These are phyloP conservation scores for Penicillium sp. DNA, from an alignment of 2,329 filamentous ascomycete genomes.

Conservation along the genomic window DNA sequence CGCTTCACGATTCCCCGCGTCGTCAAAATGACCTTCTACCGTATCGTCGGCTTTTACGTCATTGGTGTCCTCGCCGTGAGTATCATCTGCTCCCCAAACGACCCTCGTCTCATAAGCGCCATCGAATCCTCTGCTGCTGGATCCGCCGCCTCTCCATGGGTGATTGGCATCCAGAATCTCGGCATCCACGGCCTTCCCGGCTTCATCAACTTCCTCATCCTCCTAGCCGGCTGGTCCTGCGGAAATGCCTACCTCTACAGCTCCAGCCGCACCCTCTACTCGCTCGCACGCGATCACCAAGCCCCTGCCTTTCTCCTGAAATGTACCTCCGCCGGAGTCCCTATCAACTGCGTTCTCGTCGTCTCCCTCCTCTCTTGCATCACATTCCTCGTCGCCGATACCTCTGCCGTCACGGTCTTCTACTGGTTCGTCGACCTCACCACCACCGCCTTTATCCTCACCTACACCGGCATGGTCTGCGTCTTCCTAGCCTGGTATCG, in stretches of 20 bases:
- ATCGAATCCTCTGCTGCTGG: constrained; percentile 50
- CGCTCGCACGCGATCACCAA: constrained; percentile 41
- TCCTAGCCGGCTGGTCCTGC: constrained; percentile 61
- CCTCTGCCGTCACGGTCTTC: constrained; percentile 56
- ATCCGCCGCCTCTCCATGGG: constrained; percentile 61
- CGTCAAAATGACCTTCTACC: constrained; percentile 67
- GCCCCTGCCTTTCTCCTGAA: constrained; percentile 49
- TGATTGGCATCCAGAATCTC: constrained; percentile 61
- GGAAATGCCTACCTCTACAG: constrained; percentile 58
- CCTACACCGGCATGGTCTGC: constrained; percentile 56
- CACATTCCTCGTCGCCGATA: constrained; percentile 61
- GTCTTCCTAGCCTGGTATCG: constrained; percentile 64
- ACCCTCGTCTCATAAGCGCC: constrained; percentile 51
- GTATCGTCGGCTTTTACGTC: constrained; percentile 67
- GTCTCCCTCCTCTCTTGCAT: constrained; percentile 59
- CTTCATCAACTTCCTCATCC: constrained; percentile 65
- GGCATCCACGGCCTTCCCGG: constrained; percentile 58
- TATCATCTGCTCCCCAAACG: constrained; percentile 58
- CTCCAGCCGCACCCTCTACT: constrained; percentile 45
- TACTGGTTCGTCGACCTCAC: constrained; percentile 60
- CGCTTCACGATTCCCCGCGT: constrained; percentile 61
- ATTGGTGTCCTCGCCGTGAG: constrained; percentile 61
- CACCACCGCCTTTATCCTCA: constrained; percentile 24
- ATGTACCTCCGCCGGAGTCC: constrained; percentile 56
- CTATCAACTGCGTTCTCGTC: constrained; percentile 58